Conservation (phyloP, 768 basidiomycete species). For the Butyriboletus loyo region DNA sequence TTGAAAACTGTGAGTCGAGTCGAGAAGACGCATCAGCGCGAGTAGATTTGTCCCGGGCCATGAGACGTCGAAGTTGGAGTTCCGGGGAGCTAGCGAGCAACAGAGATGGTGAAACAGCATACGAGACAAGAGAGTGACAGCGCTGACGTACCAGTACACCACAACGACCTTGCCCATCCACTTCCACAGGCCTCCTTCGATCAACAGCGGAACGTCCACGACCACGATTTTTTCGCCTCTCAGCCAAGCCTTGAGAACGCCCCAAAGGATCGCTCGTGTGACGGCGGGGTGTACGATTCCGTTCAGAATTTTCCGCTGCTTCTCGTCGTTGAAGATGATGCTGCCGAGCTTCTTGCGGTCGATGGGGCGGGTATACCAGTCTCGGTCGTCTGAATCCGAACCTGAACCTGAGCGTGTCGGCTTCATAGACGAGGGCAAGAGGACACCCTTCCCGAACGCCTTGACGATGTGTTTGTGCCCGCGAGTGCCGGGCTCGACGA, state of each 20-base stretch:
- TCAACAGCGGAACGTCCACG: constrained; percentile 87
- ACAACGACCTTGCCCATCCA: constrained; percentile 83
- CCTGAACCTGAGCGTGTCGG: not conserved
- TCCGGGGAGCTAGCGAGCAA: constrained; percentile 62
- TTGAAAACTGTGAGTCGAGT: constrained; percentile 76
- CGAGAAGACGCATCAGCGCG: constrained; percentile 68
- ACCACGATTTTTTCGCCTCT: constrained; percentile 75
- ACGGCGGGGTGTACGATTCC: constrained; percentile 90
- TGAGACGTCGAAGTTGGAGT: constrained; percentile 80
- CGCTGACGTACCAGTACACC: constrained; percentile 75
- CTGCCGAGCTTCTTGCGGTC: constrained; percentile 81
- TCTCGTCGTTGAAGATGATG: constrained; percentile 79
- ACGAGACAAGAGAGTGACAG: constrained; percentile 2
- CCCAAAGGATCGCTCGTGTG: constrained; percentile 68
- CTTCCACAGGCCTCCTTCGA: constrained; percentile 84
- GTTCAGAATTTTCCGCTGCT: constrained; percentile 72
- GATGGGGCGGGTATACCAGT: constrained; percentile 56
- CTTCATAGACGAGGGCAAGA: constrained; percentile 35
- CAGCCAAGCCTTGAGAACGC: constrained; percentile 69
- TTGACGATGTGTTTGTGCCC: constrained; percentile 64
- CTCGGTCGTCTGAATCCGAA: not conserved
- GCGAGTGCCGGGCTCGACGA: constrained; percentile 79
- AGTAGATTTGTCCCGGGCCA: constrained; percentile 67
- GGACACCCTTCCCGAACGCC: constrained; percentile 68
- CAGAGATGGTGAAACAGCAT: not conserved